Conservation (phyloP, 805 yeast species). For the Saitoella complicata region DNA sequence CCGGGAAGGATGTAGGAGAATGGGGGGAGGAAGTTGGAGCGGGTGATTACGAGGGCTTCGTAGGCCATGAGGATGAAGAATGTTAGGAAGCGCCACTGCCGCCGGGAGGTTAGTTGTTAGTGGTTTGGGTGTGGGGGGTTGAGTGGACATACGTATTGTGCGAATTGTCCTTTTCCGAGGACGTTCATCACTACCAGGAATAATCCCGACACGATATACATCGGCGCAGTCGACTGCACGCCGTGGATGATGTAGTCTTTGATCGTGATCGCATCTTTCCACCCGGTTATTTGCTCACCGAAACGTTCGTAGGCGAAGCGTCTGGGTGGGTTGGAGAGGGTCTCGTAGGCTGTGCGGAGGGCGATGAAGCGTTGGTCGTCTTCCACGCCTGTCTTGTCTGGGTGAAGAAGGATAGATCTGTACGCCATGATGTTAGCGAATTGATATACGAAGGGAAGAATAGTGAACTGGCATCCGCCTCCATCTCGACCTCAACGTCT, state of each 20-base stretch:
- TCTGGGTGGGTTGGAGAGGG: constrained; percentile 55
- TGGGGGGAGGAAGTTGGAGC: constrained; percentile 7
- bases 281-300: constrained; percentile 68
- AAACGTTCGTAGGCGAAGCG: constrained; percentile 71
- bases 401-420: constrained; percentile 17
- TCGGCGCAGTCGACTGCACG: constrained; percentile 1
- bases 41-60: constrained; percentile 15
- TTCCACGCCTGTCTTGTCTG: constrained; percentile 20
- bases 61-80: constrained; percentile 9
- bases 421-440: too few relatives aligned
- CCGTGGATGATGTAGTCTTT: constrained; percentile 5
- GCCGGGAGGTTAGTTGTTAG: neutral
- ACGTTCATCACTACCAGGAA: constrained; percentile 10
- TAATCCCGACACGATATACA: constrained; percentile 9
- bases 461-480: too few relatives aligned
- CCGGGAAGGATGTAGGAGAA: too few relatives aligned
- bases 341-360: constrained; percentile 60
- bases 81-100: constrained; percentile 15
- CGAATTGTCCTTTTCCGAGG: constrained; percentile 10
- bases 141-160: constrained; percentile 9
- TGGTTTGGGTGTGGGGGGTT: too few relatives aligned
- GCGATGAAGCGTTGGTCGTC: constrained; percentile 25
- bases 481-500: constrained; percentile 12
- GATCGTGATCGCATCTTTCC: constrained; percentile 6
- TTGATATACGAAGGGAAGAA: too few relatives aligned